A percentile compares a stretch with the other conserved stretches of the same genome.
Evolutionary conservation across 495 filamentous ascomycete species (phyloP).

Genomic region (Clohesyomyces aquaticus): DNA sequence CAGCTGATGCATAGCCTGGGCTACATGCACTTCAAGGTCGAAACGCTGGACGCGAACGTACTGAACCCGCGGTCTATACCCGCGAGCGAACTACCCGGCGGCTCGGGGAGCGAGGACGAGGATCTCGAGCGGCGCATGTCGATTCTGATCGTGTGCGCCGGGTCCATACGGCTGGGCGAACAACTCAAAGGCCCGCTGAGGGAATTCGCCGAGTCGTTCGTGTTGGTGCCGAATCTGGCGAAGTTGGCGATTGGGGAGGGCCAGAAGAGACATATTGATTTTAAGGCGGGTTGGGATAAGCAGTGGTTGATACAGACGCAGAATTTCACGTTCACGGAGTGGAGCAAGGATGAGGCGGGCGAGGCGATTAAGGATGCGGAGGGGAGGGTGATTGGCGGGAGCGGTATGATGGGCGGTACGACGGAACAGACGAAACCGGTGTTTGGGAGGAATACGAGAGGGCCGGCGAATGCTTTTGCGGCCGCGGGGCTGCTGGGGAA

Average conservation of each 20-base stretch:
- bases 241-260: conserved; percentile 50
- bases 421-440: no score
- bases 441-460: conserved; percentile 7
- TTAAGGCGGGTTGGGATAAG: conserved; percentile 25
- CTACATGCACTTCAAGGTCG: conserved; percentile 61
- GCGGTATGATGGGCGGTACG: no score
- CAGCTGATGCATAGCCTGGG: conserved; percentile 64
- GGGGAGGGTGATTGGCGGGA: conserved; percentile 2
- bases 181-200: conserved; percentile 58
- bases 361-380: neutral
- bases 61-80: conserved; percentile 62
- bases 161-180: conserved; percentile 66
- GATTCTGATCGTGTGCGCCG: conserved; percentile 68
- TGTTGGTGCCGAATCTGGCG: conserved; percentile 75
- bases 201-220: conserved; percentile 74
- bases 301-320: conserved; percentile 74
- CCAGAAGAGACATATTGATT: conserved; percentile 39
- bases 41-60: conserved; percentile 72
- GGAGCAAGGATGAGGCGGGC: conserved; percentile 16
- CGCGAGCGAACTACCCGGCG: conserved; percentile 47
- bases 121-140: conserved; percentile 61
- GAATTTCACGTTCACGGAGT: conserved; percentile 59
- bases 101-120: conserved; percentile 39
- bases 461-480: conserved; percentile 3
- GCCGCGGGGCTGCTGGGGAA: conserved; percentile 19